phyloP scores from a whole-genome alignment of 176 grass and related monocot species.

The Oryza meridionalis region DNA sequence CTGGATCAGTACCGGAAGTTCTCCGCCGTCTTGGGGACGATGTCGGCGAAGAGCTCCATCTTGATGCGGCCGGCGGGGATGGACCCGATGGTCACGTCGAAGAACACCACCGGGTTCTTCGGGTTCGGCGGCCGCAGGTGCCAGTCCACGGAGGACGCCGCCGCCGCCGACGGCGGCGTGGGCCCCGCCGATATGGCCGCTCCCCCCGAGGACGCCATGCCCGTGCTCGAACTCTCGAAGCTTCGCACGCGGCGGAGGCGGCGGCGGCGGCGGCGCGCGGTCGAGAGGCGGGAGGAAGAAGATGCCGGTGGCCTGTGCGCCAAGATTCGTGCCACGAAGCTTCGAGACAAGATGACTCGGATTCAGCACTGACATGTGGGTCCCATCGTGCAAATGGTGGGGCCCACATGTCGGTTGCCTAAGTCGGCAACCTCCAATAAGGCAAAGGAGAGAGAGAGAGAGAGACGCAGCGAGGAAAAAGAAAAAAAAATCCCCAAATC shows the following conservation, averaged over 20 bases:
- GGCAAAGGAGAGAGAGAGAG: no score
- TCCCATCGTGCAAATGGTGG: neutral
- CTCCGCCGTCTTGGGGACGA: slow-evolving; percentile 87
- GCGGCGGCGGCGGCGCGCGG: neutral
- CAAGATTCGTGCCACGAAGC: neutral
- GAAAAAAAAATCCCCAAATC: neutral
- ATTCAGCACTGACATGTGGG: neutral
- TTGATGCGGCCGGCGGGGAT: slow-evolving; percentile 96
- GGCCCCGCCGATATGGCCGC: slow-evolving; percentile 48
- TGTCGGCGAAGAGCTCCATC: slow-evolving; percentile 97
- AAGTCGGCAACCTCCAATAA: slow-evolving; percentile 24
- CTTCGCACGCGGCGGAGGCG: slow-evolving; percentile 2
- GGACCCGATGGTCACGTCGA: slow-evolving; percentile 96
- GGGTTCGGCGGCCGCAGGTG: slow-evolving; percentile 85
- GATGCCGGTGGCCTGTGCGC: neutral
- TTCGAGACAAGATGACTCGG: neutral
- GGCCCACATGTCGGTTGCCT: slow-evolving; percentile 21
- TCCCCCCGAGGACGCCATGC: slow-evolving; percentile 54
- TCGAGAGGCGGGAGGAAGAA: neutral
- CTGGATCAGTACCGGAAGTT: slow-evolving; percentile 71
- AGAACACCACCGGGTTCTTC: slow-evolving; percentile 97
- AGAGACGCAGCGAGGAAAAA: no score
- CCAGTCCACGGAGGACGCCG: slow-evolving; percentile 72
- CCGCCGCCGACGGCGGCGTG: slow-evolving; percentile 44
- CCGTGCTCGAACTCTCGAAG: neutral